Evolutionary conservation across 768 basidiomycete genomes (phyloP), one percentile per base, ranked within the genome.

Genomic region (Lactifluus volemus): DNA sequence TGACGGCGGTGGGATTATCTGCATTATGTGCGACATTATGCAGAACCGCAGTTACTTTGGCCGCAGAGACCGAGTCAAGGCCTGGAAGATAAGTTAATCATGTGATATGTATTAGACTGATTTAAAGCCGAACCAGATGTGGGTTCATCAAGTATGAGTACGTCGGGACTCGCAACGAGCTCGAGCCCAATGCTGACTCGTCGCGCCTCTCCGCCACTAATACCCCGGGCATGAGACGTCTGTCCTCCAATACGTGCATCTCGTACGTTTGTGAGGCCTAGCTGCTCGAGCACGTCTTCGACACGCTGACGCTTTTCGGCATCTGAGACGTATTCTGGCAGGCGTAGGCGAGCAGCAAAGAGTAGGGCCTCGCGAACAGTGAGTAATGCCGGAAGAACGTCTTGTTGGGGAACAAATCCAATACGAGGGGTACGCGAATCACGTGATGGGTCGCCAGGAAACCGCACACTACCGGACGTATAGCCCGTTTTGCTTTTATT

Each of bases 341-440:
- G 76, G 4, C 92, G 86, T 8, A 97, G 79, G 29, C 86, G 81
- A 7, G 94, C 92, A 12, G 90, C 92, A 65, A 97, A 95, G 14
- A 89, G 72, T 19, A 98, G 78, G 0, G 82, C 78, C 68, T 85
- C 84, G 17, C 72, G 70, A 4, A 83, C 81, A 0, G 82, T 81
- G n/a, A 80, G 74, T 49, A 74, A 76, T 0, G 88, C 74, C 1
- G 92, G 89, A 9, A 95, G 79, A 50, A 93, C 77, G 67, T 95
- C 93, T 65, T 88, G 84, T 74, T 96, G 86, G 30, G 92, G 88
- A 17, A 95, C 91, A 68, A 92, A 95, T 4, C 89, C 91, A 15
- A 95, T 79, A 17, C 84, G 83, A 17, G 84, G 83, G 39, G 66
- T 41, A 34, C 47, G 34, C 7, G 66, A 49, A 64, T 68, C 49